These are phyloP conservation scores for Trametes coccinea DNA, from an alignment of 768 basidiomycete species.

Conservation along the genomic window DNA sequence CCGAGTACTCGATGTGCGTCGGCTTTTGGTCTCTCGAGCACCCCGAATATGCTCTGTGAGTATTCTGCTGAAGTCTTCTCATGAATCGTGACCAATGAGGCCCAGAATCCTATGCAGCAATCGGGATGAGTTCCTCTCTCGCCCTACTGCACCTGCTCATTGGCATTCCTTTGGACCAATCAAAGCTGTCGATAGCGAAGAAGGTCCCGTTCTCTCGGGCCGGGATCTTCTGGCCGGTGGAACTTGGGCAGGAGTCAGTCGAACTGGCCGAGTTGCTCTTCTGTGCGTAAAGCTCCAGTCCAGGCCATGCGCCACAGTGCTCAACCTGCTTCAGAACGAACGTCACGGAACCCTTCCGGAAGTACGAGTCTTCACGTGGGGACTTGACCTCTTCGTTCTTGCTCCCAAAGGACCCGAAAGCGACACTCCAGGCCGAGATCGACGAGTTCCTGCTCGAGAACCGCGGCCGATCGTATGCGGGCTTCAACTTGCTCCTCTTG, in stretches of 20 bases:
- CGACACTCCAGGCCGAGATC: slow-evolving; percentile 50
- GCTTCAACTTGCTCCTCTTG: slow-evolving; percentile 80
- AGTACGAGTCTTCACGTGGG: slow-evolving; percentile 64
- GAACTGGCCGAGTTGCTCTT: slow-evolving; percentile 65
- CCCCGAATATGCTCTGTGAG: slow-evolving; percentile 78
- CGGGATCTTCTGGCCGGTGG: slow-evolving; percentile 73
- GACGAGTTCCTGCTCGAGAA: slow-evolving; percentile 48
- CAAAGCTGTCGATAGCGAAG: slow-evolving; percentile 14
- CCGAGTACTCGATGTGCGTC: slow-evolving; percentile 61
- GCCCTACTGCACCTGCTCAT: slow-evolving; percentile 64
- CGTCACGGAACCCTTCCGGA: slow-evolving; percentile 66
- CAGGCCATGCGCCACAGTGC: slow-evolving; percentile 5
- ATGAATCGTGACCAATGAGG: neutral
- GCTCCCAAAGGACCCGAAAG: slow-evolving; percentile 44
- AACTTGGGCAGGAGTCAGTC: slow-evolving; percentile 78
- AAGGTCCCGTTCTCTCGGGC: slow-evolving; percentile 63
- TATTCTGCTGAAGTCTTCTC: slow-evolving; percentile 15
- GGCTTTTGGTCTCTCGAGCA: slow-evolving; percentile 77
- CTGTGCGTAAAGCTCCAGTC: slow-evolving; percentile 50
- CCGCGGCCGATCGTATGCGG: slow-evolving; percentile 55
- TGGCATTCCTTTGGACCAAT: slow-evolving; percentile 64
- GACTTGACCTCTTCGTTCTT: slow-evolving; percentile 69
- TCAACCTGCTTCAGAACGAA: slow-evolving; percentile 59
- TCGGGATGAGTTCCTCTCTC: slow-evolving; percentile 70
- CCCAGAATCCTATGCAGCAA: slow-evolving; percentile 72